Base-by-base conservation (phyloP, 805 yeast species). In the Kodamaea jinghongensis region DNA sequence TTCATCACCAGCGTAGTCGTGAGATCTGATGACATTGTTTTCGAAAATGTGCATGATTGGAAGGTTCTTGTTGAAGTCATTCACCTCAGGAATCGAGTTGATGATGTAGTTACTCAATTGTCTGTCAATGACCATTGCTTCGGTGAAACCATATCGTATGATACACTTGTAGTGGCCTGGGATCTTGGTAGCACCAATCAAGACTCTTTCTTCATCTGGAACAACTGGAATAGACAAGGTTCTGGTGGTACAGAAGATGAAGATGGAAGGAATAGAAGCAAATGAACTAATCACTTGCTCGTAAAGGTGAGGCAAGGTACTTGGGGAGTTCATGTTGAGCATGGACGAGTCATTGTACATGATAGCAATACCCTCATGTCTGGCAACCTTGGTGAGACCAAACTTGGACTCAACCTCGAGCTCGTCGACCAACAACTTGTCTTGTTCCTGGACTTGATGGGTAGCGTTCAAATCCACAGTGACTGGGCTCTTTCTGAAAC, bases 81-180 rank as follows among this genome's bases (percentile, higher is more conserved):
- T 36, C 13, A 48, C 46, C 25, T 43, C 55, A 2, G 60, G 56
- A 28, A 60, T 42, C 11, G 51, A 28, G 16, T 41, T 38, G 33
- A 61, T 43, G 6, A 61, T 60, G 22, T 32, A 40, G 10, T 49
- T 35, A 26, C 47, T 50, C 36, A 60, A 46, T 3, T 39, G 48
- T 11, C 44, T 26, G 40, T 54, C 58, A 13, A 60, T 47, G 28
- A 30, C 34, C 7, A 58, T 51, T n/a, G 52, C 52, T 31, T 71
- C 75, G 74, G 70, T 71, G 52, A 75, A 76, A 3, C 81, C 81
- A 42, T 66, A 74, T 17, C 76, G 58, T 5, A 75, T 47, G 11
- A 75, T 58, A 43, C 79, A 74, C 42, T 74, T 58, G 57, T 70
- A 72, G 47, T 74, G 72, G 1, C 79, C 77, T 1, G 68, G 63